Evolutionary conservation across 169 alveolate genomes (phyloP).

Genomic region (Cryptosporidium muris): DNA sequence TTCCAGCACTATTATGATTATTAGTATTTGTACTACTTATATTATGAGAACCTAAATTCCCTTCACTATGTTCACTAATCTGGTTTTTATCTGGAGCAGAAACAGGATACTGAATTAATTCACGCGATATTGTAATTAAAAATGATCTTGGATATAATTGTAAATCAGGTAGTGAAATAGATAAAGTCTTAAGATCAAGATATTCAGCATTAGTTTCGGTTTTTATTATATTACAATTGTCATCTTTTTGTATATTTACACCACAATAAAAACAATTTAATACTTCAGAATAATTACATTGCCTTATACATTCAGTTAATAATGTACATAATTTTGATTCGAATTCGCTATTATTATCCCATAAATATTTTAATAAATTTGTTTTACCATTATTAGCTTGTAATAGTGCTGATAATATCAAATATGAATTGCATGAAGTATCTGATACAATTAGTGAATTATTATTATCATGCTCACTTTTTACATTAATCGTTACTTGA

Average conservation of each 20-base stretch:
- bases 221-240: not conserved
- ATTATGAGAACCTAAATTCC: not conserved
- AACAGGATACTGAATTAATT: slow-evolving; percentile 16
- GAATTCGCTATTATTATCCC: slow-evolving; percentile 29
- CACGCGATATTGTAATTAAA: slow-evolving; percentile 21
- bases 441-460: not conserved
- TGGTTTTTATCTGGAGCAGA: not conserved
- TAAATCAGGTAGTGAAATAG: slow-evolving; percentile 57
- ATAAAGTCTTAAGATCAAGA: not conserved
- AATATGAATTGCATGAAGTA: slow-evolving; percentile 19
- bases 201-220: not conserved
- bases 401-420: slow-evolving; percentile 14
- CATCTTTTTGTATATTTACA: not conserved
- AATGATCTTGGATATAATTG: slow-evolving; percentile 46
- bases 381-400: slow-evolving; percentile 37
- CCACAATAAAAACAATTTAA: not conserved
- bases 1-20: not conserved
- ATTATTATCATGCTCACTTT: no score
- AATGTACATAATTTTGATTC: slow-evolving; percentile 28
- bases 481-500: not conserved
- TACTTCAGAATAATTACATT: slow-evolving; percentile 32
- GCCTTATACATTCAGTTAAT: slow-evolving; percentile 58
- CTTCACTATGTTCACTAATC: not conserved
- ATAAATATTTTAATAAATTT: slow-evolving; percentile 36
- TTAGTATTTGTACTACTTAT: not conserved